These are phyloP conservation scores for Termitomyces sp. DNA, from an alignment of 768 basidiomycete species.

Conservation along the genomic window DNA sequence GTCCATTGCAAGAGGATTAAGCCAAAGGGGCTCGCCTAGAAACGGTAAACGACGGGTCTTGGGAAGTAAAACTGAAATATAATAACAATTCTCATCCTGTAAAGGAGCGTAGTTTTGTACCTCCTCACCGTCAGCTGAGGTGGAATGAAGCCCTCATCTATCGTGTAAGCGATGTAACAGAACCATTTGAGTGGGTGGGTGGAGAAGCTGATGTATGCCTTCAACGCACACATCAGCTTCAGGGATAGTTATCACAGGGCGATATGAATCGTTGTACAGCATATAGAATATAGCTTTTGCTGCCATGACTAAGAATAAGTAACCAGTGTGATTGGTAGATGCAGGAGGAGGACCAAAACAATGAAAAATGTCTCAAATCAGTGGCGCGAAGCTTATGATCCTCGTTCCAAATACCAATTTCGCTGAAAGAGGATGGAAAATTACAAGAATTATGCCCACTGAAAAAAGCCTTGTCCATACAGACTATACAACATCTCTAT, in stretches of 20 bases:
- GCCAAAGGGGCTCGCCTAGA: not conserved
- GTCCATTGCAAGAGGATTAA: not conserved
- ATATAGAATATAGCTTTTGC: not conserved
- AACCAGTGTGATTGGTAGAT: no score
- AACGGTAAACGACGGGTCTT: not conserved
- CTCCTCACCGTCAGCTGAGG: not conserved
- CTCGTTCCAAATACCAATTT: no score
- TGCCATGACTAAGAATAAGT: not conserved
- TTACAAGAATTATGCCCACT: not conserved
- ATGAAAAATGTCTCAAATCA: no score
- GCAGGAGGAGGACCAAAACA: no score
- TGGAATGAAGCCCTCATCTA: not conserved
- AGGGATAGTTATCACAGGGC: not conserved
- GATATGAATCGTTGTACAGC: not conserved
- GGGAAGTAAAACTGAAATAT: not conserved
- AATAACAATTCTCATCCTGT: not conserved
- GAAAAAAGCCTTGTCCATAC: not conserved
- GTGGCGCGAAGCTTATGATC: not conserved
- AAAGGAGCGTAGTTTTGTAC: not conserved
- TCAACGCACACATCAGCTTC: not conserved
- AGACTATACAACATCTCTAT: slow-evolving; percentile 10
- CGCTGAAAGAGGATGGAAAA: not conserved
- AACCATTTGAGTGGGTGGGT: not conserved
- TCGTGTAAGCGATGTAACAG: not conserved
- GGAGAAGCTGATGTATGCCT: no score